Evolutionary conservation across 75 land plant genomes (phyloP), one percentile per base, ranked within the genome.

Genomic region (Isoetes taiwanensis): DNA sequence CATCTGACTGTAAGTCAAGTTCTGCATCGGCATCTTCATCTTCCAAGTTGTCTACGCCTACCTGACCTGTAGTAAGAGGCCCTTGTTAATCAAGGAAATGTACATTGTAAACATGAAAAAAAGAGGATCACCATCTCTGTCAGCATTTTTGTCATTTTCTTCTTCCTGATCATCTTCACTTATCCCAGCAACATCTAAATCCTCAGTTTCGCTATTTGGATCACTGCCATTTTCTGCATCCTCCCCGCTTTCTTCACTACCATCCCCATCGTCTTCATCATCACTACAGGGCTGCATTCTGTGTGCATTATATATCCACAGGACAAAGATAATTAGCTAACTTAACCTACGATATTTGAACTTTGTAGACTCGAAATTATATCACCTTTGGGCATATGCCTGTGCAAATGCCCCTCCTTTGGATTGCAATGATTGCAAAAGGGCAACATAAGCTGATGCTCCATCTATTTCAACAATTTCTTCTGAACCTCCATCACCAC

Each of bases 181-280:
- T 3, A 9, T 40, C 35, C 28, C 3, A 2, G n/a, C 28, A 57
- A 54, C 66, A 35, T 52, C 55, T 31, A 30, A 64, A 30, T 37
- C 40, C 14, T 33, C 57, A 33, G 12, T 43, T 1, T 40, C 67
- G n/a, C 48, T 24, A 24, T 41, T 27, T 17, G 34, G 29, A 2
- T 40, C 48, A 26, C 33, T 60, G 40, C 25, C 53, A 14, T 28
- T 3, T 3, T 58, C 62, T 41, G 20, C 52, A 58, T 65, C 25
- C 12, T 42, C 67, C 26, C 11, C 67, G 1, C 26, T 38, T 19
- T 28, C 28, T 0, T 5, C n/a, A 32, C 19, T 54, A 31, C 39
- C 54, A 32, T 25, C 27, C 12, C 27, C 61, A 28, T 23, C 34
- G 17, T 32, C 59, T 28, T 34, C 65, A 27, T 63, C 61, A 11